Conservation (phyloP, 169 alveolate genomes). For the Theileria parva region DNA sequence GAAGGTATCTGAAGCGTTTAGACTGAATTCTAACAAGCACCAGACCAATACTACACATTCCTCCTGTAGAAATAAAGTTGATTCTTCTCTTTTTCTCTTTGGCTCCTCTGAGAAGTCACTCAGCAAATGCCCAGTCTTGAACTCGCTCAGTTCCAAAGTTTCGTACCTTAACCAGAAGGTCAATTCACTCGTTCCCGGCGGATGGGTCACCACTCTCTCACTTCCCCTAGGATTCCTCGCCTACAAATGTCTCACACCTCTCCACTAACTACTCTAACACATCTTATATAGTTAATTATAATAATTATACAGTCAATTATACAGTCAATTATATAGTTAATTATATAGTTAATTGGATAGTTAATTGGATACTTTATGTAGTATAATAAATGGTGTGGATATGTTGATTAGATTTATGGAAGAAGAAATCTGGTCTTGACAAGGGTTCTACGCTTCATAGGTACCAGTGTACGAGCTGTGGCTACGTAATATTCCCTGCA, state of each 20-base stretch:
- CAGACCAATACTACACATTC: conserved; percentile 21
- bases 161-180: conserved; percentile 24
- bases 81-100: conserved; percentile 8
- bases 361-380: too few species aligned
- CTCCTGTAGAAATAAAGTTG: conserved; percentile 4
- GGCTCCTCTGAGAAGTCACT: background rate
- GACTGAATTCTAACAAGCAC: background rate
- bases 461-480: conserved; percentile 74
- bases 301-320: too few species aligned
- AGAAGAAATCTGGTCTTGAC: background rate
- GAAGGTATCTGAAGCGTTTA: background rate
- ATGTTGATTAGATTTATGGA: background rate
- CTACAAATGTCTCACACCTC: conserved; percentile 9
- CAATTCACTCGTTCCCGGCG: conserved; percentile 58
- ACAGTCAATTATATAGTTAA: background rate
- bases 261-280: background rate
- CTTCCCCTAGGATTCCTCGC: conserved; percentile 48
- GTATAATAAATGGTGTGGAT: too few species aligned
- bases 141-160: conserved; percentile 6
- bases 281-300: background rate
- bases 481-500: conserved; percentile 76
- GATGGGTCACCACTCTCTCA: conserved; percentile 43
- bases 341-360: background rate
- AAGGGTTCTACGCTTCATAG: conserved; percentile 24
- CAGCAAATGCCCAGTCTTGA: conserved; percentile 18